Evolutionary conservation across 2,329 filamentous ascomycete genomes (phyloP), one percentile per base, ranked within the genome.

Genomic region (Sporothrix pallida): DNA sequence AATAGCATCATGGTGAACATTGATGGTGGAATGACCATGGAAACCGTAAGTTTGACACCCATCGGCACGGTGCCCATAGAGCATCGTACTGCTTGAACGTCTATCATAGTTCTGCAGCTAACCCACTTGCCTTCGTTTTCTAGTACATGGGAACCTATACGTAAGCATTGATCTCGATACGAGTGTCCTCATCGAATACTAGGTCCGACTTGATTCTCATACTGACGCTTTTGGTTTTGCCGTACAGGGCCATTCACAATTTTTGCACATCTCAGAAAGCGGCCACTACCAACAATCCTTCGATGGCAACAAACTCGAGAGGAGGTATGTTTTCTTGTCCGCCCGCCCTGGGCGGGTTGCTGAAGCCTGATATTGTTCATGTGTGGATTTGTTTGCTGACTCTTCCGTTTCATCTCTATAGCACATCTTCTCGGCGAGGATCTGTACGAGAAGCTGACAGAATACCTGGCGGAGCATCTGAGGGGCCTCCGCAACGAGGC

Each of bases 61-160:
- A 37, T 37, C 7, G 31, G 3, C 31, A 37, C 7, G 12, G 1
- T 9, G 13, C 46, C 5, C 23, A 13, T 8, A 67, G 42, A 67
- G n/a, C 4, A 7, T 15, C 42, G 15, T 73, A 44, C 9, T 26
- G 4, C 4, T 15, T n/a, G 3, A 2, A 23, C 6, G 13, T 63
- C 31, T 2, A 52, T 13, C 2, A 6, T 58, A 37, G 12, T 65
- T 52, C 31, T 48, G 3, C 9, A 10, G 50, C 71, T 75, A 67
- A 74, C 65, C 17, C 23, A 69, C 12, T 75, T 78, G 46, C 75
- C 63, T 50, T 56, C 69, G n/a, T 73, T 37, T 67, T 75, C 37
- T 80, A 92, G 87, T 98, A 98, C 84, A 98, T 98, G 95, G 94
- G 93, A 73, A 90, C 98, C 75, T 98, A 98, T 84, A 98, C 95